These are phyloP conservation scores for Multifurca ochricompacta DNA, from an alignment of 768 basidiomycete genomes.

Conservation along the genomic window DNA sequence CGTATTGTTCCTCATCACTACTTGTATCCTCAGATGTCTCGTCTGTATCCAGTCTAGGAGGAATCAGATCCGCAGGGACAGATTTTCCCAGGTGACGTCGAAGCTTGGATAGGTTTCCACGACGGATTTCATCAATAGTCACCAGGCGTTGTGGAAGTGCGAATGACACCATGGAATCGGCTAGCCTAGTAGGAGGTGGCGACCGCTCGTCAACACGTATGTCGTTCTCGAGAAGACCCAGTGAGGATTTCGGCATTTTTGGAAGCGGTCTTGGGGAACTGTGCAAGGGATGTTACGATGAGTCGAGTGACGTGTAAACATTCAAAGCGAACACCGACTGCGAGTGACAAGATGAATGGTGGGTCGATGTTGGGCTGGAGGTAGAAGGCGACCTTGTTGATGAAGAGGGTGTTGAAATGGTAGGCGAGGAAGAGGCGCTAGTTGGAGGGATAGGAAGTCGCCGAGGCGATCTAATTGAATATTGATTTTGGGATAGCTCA, in stretches of 20 bases:
- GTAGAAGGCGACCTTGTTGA: not conserved
- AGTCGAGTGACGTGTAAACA: not conserved
- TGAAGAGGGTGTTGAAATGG: not conserved
- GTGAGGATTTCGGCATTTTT: not conserved
- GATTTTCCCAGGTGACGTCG: conserved; percentile 31
- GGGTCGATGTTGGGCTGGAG: not conserved
- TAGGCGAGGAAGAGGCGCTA: not conserved
- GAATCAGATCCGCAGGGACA: conserved; percentile 24
- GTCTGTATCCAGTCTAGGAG: conserved; percentile 17
- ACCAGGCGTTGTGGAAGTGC: not conserved
- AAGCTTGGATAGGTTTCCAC: conserved; percentile 23
- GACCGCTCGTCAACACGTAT: not conserved
- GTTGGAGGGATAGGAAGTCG: conserved; percentile 8
- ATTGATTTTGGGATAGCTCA: not conserved
- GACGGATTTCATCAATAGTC: conserved; percentile 3
- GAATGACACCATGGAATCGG: not conserved
- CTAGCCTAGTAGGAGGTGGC: not conserved
- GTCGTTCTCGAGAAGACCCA: not conserved
- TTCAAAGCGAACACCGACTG: not conserved
- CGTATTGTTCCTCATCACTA: not conserved
- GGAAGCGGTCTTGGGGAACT: conserved; percentile 10
- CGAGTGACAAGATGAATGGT: not conserved
- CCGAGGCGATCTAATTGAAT: not conserved
- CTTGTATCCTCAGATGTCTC: not conserved
- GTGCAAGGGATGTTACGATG: not conserved